Evolutionary conservation across 768 basidiomycete genomes (phyloP).

Genomic region (Glaciozyma antarctica): DNA sequence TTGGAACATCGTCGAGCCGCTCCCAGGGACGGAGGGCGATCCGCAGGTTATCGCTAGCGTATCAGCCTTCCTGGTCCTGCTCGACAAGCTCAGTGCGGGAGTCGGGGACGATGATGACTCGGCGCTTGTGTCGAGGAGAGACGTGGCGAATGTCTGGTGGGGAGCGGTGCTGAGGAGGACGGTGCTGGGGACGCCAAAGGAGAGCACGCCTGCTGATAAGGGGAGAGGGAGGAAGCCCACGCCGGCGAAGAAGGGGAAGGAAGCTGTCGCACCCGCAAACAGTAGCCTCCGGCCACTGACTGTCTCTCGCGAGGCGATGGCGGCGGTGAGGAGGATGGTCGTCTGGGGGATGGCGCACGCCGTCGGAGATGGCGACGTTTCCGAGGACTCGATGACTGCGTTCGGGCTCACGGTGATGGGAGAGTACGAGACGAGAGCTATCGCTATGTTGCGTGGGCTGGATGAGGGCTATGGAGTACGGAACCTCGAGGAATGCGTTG

Average conservation of each 20-base stretch:
- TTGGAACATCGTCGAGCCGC: conserved; percentile 19
- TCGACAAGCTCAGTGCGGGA: conserved; percentile 22
- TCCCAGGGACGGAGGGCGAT: conserved; percentile 25
- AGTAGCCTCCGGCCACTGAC: conserved; percentile 15
- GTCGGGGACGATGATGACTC: conserved; percentile 27
- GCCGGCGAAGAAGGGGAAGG: conserved; percentile 11
- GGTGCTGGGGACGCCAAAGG: conserved; percentile 24
- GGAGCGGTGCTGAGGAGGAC: conserved; percentile 12
- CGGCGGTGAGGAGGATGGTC: conserved; percentile 17
- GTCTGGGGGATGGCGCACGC: conserved; percentile 23
- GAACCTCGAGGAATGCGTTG: conserved; percentile 26
- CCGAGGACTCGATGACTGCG: conserved; percentile 10
- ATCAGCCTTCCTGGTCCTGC: conserved; percentile 20
- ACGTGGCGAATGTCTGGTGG: conserved; percentile 28
- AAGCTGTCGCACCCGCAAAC: neutral
- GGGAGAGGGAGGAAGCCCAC: conserved; percentile 7
- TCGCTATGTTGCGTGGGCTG: conserved; percentile 15
- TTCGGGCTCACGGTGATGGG: conserved; percentile 14
- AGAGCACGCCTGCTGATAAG: neutral
- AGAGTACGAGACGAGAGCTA: conserved; percentile 24
- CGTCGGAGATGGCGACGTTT: neutral
- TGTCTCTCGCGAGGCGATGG: conserved; percentile 19
- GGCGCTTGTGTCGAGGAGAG: conserved; percentile 16
- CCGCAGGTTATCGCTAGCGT: conserved; percentile 14
- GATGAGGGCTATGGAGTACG: conserved; percentile 26